Evolutionary conservation across 192 early-diverging fungal genomes (phyloP).

Genomic region (Cladochytrium replicatum): DNA sequence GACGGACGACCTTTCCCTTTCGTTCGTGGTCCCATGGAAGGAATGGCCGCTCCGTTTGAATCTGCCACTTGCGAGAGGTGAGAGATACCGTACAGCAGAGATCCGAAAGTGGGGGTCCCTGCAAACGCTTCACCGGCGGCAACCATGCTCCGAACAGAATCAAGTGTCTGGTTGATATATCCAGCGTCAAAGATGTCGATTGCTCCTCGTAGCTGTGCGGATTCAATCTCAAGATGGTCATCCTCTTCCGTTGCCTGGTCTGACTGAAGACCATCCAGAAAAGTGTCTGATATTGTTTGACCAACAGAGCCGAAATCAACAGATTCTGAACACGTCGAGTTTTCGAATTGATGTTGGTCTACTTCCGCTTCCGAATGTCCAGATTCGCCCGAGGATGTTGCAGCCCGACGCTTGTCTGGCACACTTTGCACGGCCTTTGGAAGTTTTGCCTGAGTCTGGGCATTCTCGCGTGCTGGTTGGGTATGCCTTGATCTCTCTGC

Average conservation of each 20-base stretch:
- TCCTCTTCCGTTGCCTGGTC: conserved; percentile 10
- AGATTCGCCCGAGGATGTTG: too few relatives aligned
- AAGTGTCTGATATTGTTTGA: conserved; percentile 12
- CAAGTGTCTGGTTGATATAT: conserved; percentile 11
- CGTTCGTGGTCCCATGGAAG: background rate
- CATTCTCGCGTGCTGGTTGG: too few relatives aligned
- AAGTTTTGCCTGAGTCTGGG: too few relatives aligned
- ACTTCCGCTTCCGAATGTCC: too few relatives aligned
- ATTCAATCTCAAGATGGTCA: conserved; percentile 4
- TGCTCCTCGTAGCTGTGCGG: background rate
- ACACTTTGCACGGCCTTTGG: too few relatives aligned
- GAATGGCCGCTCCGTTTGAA: conserved; percentile 9
- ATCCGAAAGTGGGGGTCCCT: conserved; percentile 6
- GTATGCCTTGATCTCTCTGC: too few relatives aligned
- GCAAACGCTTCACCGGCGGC: conserved; percentile 15
- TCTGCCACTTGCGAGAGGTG: background rate
- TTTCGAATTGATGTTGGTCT: too few relatives aligned
- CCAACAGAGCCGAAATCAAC: conserved; percentile 18
- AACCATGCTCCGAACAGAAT: conserved; percentile 16
- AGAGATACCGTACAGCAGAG: background rate
- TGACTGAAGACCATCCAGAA: conserved; percentile 20
- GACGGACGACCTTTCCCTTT: background rate
- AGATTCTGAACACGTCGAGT: too few relatives aligned
- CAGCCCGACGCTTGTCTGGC: too few relatives aligned
- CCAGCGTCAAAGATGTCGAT: conserved; percentile 4